Evolutionary conservation across 2,329 filamentous ascomycete species (phyloP).

Genomic region (Microdochium trichocladiopsis): DNA sequence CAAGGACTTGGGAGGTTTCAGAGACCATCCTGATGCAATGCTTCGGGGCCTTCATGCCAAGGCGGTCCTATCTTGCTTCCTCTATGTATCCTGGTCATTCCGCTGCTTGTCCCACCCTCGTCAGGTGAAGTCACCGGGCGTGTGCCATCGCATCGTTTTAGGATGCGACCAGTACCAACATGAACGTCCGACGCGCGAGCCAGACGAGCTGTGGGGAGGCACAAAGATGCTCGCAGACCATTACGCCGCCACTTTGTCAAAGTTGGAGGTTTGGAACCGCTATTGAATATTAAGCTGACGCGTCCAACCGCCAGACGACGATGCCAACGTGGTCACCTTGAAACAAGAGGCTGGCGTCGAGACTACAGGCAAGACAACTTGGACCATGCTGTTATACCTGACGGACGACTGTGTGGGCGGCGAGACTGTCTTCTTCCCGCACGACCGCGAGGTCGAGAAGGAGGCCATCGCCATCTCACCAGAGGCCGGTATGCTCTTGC

Average conservation of each 20-base stretch:
- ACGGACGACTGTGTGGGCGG: slow-evolving; percentile 78
- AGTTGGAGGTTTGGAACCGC: no score
- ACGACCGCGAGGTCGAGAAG: slow-evolving; percentile 45
- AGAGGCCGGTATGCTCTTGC: slow-evolving; percentile 76
- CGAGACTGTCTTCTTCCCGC: slow-evolving; percentile 87
- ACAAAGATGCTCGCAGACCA: no score
- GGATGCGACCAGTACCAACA: no score
- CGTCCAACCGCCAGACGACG: slow-evolving; percentile 60
- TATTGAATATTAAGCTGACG: not conserved
- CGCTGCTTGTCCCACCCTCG: no score
- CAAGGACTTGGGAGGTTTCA: not conserved
- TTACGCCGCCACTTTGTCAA: no score
- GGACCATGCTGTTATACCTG: slow-evolving; percentile 85
- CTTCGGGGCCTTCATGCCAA: no score
- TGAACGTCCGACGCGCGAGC: no score
- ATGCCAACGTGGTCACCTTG: slow-evolving; percentile 67
- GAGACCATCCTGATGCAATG: not conserved
- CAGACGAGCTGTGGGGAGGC: no score
- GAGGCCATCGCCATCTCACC: slow-evolving; percentile 66
- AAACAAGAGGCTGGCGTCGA: slow-evolving; percentile 26
- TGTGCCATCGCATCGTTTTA: no score
- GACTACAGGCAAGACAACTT: slow-evolving; percentile 65
- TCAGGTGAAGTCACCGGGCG: no score
- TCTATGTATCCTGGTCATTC: no score
- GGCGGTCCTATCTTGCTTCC: no score